Evolutionary conservation across 805 yeast species (phyloP).

Genomic region (Ogataea populi-albae): DNA sequence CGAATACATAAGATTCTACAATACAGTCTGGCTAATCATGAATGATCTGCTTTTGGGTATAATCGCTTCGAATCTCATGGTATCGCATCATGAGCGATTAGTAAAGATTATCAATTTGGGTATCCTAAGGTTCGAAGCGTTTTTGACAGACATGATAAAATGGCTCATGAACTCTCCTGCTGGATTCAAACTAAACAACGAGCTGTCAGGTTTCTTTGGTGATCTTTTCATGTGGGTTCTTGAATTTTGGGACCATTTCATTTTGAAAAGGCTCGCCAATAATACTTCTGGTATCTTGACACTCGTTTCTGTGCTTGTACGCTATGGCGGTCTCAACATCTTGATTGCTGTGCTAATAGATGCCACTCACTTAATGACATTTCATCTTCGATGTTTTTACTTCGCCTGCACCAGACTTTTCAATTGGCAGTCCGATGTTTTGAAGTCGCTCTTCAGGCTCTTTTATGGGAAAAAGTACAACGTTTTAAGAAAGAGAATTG

Average conservation of each 20-base stretch:
- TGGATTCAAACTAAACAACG: constrained; percentile 88
- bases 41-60: constrained; percentile 81
- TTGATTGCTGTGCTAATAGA: constrained; percentile 68
- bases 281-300: constrained; percentile 16
- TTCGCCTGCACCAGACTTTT: constrained; percentile 76
- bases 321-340: constrained; percentile 60
- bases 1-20: constrained; percentile 75
- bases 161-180: constrained; percentile 92
- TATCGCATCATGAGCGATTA: constrained; percentile 15
- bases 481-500: constrained; percentile 79
- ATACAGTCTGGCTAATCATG: constrained; percentile 80
- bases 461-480: constrained; percentile 90
- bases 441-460: constrained; percentile 73
- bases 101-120: constrained; percentile 2
- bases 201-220: constrained; percentile 80
- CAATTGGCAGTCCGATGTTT: constrained; percentile 64
- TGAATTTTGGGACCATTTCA: constrained; percentile 51
- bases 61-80: constrained; percentile 48
- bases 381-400: constrained; percentile 77
- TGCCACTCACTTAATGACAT: constrained; percentile 53
- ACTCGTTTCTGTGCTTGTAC: constrained; percentile 17
- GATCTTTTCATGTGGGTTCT: constrained; percentile 85
- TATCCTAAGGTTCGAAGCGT: constrained; percentile 35
- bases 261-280: constrained; percentile 14
- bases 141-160: constrained; percentile 41